phyloP scores from a whole-genome alignment of 352 stramenopile species.

The Phytophthora sansomeana region DNA sequence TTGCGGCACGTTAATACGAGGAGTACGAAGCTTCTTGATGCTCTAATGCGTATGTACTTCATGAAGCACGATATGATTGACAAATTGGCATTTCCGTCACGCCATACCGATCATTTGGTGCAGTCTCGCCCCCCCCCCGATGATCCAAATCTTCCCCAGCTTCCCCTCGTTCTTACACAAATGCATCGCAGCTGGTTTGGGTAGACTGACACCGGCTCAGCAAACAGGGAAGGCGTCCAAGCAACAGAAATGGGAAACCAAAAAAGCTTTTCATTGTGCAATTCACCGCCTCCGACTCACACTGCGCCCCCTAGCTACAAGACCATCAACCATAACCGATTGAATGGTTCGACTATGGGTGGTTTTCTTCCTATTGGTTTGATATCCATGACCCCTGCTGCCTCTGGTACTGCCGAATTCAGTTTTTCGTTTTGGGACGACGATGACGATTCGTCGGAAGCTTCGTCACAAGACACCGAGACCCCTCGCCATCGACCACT shows the following conservation, averaged over 20 bases:
- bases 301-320: too few species aligned
- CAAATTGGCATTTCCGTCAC: too few species aligned
- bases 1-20: not conserved
- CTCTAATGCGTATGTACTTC: not conserved
- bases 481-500: not conserved
- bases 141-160: not conserved
- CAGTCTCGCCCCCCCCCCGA: not conserved
- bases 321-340: not conserved
- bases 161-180: not conserved
- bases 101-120: not conserved
- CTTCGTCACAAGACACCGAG: conserved; percentile 1
- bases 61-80: not conserved
- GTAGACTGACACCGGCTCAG: not conserved
- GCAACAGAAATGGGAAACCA: not conserved
- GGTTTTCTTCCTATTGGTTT: conserved; percentile 8
- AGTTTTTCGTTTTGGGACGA: conserved; percentile 19
- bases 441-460: conserved; percentile 5
- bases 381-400: not conserved
- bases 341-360: conserved; percentile 2
- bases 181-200: not conserved
- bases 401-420: not conserved
- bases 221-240: not conserved
- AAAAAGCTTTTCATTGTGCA: conserved; percentile 5
- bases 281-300: conserved; percentile 1
- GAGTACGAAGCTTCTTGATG: not conserved